Percentiles rank a stretch among this genome's conserved stretches.
Evolutionary conservation across 1,284 basidiomycete genomes (phyloP).

Genomic region (Caloboletus firmus): DNA sequence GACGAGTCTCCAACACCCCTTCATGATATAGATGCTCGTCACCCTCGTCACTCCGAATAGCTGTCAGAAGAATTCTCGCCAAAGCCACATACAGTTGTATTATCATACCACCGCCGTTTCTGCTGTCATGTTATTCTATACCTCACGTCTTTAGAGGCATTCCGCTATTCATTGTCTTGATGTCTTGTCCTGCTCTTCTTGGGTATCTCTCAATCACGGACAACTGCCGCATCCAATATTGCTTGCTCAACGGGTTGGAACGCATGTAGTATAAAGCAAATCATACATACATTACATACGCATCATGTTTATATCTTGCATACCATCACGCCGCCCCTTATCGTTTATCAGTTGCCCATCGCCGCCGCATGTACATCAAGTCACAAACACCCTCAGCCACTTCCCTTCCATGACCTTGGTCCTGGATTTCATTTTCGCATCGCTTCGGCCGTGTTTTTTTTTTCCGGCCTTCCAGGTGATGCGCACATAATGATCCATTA

Average conservation of each 20-base stretch:
- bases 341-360: slow-evolving; percentile 6
- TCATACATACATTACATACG: slow-evolving; percentile 31
- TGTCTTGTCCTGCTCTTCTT: slow-evolving; percentile 32
- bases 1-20: slow-evolving; percentile 33
- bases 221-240: slow-evolving; percentile 23
- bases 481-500: background rate
- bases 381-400: slow-evolving; percentile 3
- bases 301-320: slow-evolving; percentile 23
- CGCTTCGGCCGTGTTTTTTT: slow-evolving; percentile 4
- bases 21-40: slow-evolving; percentile 35
- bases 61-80: slow-evolving; percentile 9
- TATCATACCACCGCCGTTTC: slow-evolving; percentile 1
- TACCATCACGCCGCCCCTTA: slow-evolving; percentile 7
- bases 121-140: slow-evolving; percentile 13
- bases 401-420: background rate
- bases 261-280: slow-evolving; percentile 32
- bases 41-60: background rate
- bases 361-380: background rate
- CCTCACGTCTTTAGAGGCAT: slow-evolving; percentile 7
- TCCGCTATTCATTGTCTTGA: slow-evolving; percentile 20
- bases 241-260: slow-evolving; percentile 31
- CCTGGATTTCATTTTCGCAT: slow-evolving; percentile 14
- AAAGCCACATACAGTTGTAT: slow-evolving; percentile 22
- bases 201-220: slow-evolving; percentile 24
- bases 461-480: background rate